Evolutionary conservation across 148 eudicot genomes (phyloP).

Genomic region (Chenopodium formosanum): DNA sequence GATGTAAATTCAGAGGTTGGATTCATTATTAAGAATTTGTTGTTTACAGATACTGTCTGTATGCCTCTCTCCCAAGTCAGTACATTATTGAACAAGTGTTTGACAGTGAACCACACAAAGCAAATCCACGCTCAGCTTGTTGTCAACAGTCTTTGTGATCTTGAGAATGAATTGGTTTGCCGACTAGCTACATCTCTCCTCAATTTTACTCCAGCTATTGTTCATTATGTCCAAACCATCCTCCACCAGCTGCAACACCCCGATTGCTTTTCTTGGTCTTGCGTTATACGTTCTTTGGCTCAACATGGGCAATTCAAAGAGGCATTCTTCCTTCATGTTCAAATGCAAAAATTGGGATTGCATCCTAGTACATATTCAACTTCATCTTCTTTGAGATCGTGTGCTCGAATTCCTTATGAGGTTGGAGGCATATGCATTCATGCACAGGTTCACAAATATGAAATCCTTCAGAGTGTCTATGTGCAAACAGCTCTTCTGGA

Average conservation of each 20-base stretch:
- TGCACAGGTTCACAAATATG: slow-evolving; percentile 61
- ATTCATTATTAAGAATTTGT: background rate
- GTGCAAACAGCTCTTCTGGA: slow-evolving; percentile 72
- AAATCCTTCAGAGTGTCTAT: slow-evolving; percentile 48
- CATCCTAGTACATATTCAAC: slow-evolving; percentile 46
- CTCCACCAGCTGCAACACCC: slow-evolving; percentile 40
- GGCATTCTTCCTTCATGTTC: slow-evolving; percentile 49
- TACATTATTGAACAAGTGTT: slow-evolving; percentile 35
- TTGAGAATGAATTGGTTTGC: slow-evolving; percentile 40
- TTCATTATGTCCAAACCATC: slow-evolving; percentile 38
- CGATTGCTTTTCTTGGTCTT: slow-evolving; percentile 48
- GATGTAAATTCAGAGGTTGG: background rate
- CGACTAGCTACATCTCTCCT: slow-evolving; percentile 32
- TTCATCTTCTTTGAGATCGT: slow-evolving; percentile 65
- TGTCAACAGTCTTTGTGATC: slow-evolving; percentile 33
- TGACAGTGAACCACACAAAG: slow-evolving; percentile 53
- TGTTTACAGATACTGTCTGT: slow-evolving; percentile 6
- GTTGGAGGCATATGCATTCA: slow-evolving; percentile 64
- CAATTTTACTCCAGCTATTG: slow-evolving; percentile 21
- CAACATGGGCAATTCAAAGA: slow-evolving; percentile 51
- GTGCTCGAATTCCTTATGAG: slow-evolving; percentile 46
- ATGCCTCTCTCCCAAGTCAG: slow-evolving; percentile 48
- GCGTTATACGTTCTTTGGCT: slow-evolving; percentile 49
- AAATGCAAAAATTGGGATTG: slow-evolving; percentile 47
- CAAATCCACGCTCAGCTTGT: slow-evolving; percentile 67